Percentiles rank a stretch among this genome's conserved stretches.
phyloP scores from a whole-genome alignment of 208 protist species.

The Wallacemonas sp. region DNA sequence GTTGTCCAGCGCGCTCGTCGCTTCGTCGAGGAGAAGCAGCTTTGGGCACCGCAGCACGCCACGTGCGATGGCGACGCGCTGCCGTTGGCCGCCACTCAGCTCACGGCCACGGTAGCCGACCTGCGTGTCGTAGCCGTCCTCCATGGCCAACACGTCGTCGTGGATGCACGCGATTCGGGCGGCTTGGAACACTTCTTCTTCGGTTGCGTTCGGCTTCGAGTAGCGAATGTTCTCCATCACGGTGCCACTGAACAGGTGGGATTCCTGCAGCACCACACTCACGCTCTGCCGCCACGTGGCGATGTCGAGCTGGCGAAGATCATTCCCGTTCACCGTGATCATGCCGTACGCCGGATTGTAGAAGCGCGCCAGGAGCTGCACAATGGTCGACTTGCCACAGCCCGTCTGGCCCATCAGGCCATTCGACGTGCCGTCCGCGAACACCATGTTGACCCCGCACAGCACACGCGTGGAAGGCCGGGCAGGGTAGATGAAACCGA shows the following conservation, averaged over 20 bases:
- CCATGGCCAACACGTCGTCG: slow-evolving; percentile 34
- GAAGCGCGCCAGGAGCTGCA: slow-evolving; percentile 60
- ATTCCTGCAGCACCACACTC: slow-evolving; percentile 33
- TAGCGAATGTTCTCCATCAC: slow-evolving; percentile 41
- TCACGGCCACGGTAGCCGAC: slow-evolving; percentile 75
- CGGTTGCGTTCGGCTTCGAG: slow-evolving; percentile 23
- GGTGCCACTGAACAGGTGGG: slow-evolving; percentile 35
- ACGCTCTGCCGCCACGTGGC: slow-evolving; percentile 40
- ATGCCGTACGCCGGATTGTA: slow-evolving; percentile 50
- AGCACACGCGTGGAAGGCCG: slow-evolving; percentile 21
- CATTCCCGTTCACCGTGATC: slow-evolving; percentile 55
- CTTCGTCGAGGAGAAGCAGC: slow-evolving; percentile 66
- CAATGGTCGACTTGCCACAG: slow-evolving; percentile 74
- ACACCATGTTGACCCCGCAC: slow-evolving; percentile 19
- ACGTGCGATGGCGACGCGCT: slow-evolving; percentile 76
- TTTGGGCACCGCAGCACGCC: slow-evolving; percentile 62
- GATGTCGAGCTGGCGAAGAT: slow-evolving; percentile 38
- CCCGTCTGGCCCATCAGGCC: slow-evolving; percentile 65
- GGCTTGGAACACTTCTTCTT: slow-evolving; percentile 35
- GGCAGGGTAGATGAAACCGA: slow-evolving; percentile 32
- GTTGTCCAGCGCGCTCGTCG: slow-evolving; percentile 55
- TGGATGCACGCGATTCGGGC: slow-evolving; percentile 27
- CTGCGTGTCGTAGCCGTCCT: slow-evolving; percentile 74
- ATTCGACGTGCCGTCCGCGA: slow-evolving; percentile 24
- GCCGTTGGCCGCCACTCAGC: slow-evolving; percentile 77